phyloP scores from a whole-genome alignment of 371 early-diverging fungal species.

The Rhizopus microsporus region DNA sequence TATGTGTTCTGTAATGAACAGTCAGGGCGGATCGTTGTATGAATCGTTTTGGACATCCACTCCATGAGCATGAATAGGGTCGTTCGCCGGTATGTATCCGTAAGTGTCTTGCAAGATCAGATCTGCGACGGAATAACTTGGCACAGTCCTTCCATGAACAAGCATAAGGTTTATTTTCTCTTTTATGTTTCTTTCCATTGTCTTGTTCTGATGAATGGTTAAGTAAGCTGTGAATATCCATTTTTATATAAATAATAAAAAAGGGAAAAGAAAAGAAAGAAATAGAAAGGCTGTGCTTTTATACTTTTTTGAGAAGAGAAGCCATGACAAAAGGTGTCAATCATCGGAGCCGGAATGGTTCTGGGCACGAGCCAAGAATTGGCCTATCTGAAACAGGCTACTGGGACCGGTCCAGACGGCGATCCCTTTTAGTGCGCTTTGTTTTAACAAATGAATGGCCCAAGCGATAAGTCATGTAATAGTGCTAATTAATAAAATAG shows the following conservation, averaged over 20 bases:
- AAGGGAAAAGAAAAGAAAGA: not conserved
- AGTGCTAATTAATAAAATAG: not conserved
- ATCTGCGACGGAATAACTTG: slow-evolving; percentile 70
- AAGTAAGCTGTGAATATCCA: slow-evolving; percentile 6
- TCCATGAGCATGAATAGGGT: slow-evolving; percentile 64
- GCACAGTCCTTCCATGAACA: slow-evolving; percentile 63
- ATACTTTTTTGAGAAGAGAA: not conserved
- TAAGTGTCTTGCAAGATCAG: slow-evolving; percentile 71
- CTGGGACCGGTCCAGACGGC: not conserved
- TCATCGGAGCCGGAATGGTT: slow-evolving; percentile 1
- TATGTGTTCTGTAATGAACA: slow-evolving; percentile 76
- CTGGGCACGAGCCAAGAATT: slow-evolving; percentile 3
- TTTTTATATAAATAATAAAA: not conserved
- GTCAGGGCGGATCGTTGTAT: slow-evolving; percentile 79
- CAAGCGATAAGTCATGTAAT: not conserved
- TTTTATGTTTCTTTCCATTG: not conserved
- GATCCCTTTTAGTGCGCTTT: not conserved
- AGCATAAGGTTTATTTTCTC: not conserved
- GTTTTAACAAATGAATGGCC: not conserved
- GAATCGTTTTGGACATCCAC: slow-evolving; percentile 69
- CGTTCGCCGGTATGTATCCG: slow-evolving; percentile 75
- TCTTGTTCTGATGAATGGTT: not conserved
- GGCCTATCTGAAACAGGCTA: not conserved
- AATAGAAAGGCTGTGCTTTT: not conserved
- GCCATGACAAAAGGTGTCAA: not conserved